Conservation (phyloP, 2,329 filamentous ascomycete species). For the Penicillium sp. region DNA sequence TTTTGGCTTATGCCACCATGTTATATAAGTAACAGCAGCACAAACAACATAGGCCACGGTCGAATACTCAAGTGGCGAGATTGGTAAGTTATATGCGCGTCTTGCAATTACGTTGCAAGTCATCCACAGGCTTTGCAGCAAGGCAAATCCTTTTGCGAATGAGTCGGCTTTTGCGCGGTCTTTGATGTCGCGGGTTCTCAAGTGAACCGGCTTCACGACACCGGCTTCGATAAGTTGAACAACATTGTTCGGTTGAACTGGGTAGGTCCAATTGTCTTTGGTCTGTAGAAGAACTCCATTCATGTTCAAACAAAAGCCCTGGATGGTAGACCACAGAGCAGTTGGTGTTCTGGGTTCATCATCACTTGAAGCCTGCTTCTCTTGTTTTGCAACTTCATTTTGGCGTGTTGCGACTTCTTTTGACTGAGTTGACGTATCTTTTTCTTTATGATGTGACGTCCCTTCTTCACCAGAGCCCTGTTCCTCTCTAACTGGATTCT, state of each 20-base stretch:
- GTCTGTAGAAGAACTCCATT: constrained; percentile 6
- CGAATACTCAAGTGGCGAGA: constrained; percentile 11
- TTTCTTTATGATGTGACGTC: neutral
- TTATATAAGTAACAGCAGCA: constrained; percentile 8
- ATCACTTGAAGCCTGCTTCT: neutral
- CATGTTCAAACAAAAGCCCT: constrained; percentile 6
- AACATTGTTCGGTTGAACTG: constrained; percentile 1
- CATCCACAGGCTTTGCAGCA: constrained; percentile 13
- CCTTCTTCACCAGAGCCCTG: neutral
- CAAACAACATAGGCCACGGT: constrained; percentile 13
- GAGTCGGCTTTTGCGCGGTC: constrained; percentile 15
- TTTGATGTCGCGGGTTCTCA: constrained; percentile 10
- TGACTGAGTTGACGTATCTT: neutral
- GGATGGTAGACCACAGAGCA: neutral
- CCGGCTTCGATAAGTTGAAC: constrained; percentile 8
- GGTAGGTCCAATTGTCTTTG: constrained; percentile 9
- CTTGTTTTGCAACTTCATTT: neutral
- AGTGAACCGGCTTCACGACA: constrained; percentile 7
- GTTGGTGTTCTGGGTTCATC: neutral
- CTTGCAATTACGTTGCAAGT: constrained; percentile 10
- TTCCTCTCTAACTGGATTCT: neutral
- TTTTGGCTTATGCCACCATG: constrained; percentile 18
- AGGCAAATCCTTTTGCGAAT: constrained; percentile 10
- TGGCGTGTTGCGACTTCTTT: neutral
- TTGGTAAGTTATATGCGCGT: constrained; percentile 10